Conservation (phyloP, 2,329 filamentous ascomycete genomes). For the Pseudogymnoascus sp. region DNA sequence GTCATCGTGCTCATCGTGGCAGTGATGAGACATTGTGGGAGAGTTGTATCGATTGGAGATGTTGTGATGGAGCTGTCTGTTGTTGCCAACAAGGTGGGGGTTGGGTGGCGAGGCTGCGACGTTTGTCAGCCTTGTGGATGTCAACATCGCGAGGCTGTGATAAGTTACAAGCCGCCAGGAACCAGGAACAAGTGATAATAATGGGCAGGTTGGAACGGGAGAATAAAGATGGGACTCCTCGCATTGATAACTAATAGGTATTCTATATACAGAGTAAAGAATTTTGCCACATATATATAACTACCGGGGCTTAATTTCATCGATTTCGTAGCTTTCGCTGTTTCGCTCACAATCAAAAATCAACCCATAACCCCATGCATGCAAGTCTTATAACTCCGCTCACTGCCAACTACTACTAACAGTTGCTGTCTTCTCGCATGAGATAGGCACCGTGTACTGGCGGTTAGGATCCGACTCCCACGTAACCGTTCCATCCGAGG, state of each 20-base stretch:
- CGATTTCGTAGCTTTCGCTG: not conserved
- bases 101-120: not conserved
- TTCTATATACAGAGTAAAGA: slow-evolving; percentile 1
- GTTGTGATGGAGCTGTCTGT: not conserved
- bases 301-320: not conserved
- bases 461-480: slow-evolving; percentile 49
- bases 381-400: not conserved
- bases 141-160: not conserved
- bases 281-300: not conserved
- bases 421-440: slow-evolving; percentile 13
- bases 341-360: not conserved
- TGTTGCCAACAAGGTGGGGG: not conserved
- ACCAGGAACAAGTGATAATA: not conserved
- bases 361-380: not conserved
- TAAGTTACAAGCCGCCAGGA: not conserved
- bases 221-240: not conserved
- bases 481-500: slow-evolving; percentile 41
- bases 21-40: slow-evolving; percentile 33
- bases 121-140: not conserved
- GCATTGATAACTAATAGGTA: not conserved
- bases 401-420: slow-evolving; percentile 15
- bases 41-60: not conserved
- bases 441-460: slow-evolving; percentile 15
- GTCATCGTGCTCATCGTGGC: slow-evolving; percentile 36
- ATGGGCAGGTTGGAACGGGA: not conserved